Percentiles rank a stretch among this genome's conserved stretches.
Conservation (phyloP, 73 alveolate genomes). For the Symbiodinium pilosum region DNA sequence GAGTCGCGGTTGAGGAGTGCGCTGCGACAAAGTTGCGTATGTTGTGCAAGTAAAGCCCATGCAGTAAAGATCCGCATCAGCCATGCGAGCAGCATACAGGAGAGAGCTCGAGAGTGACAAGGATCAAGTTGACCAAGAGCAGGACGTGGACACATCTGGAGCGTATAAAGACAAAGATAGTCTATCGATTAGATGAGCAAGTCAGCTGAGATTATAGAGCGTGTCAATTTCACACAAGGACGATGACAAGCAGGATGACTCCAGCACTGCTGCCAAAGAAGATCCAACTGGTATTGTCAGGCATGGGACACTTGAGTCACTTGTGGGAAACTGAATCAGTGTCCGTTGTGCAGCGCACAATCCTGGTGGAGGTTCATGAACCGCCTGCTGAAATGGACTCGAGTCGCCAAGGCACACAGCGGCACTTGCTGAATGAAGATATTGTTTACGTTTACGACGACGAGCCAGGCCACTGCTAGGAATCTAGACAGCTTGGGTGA, state of each 20-base stretch:
- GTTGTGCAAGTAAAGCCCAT: not conserved
- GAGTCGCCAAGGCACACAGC: slow-evolving; percentile 12
- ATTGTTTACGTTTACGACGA: no score
- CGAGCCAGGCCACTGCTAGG: not conserved
- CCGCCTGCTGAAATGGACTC: slow-evolving; percentile 65
- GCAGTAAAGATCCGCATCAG: not conserved
- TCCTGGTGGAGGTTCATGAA: slow-evolving; percentile 24
- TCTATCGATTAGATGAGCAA: no score
- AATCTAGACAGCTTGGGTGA: slow-evolving; percentile 54
- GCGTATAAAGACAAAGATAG: no score
- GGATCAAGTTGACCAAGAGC: not conserved
- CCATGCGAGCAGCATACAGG: not conserved
- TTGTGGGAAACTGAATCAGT: no score
- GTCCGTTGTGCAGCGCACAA: not conserved
- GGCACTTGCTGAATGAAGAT: no score
- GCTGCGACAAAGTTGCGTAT: not conserved
- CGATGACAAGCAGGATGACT: not conserved
- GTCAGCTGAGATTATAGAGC: no score
- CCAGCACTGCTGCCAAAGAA: slow-evolving; percentile 31
- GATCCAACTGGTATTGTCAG: slow-evolving; percentile 58
- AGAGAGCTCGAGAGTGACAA: slow-evolving; percentile 40
- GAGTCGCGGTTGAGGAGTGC: slow-evolving; percentile 38
- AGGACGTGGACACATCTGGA: not conserved
- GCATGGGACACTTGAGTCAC: not conserved
- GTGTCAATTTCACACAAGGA: not conserved